Conservation (phyloP, 495 filamentous ascomycete species). For the Penicillium silybi region DNA sequence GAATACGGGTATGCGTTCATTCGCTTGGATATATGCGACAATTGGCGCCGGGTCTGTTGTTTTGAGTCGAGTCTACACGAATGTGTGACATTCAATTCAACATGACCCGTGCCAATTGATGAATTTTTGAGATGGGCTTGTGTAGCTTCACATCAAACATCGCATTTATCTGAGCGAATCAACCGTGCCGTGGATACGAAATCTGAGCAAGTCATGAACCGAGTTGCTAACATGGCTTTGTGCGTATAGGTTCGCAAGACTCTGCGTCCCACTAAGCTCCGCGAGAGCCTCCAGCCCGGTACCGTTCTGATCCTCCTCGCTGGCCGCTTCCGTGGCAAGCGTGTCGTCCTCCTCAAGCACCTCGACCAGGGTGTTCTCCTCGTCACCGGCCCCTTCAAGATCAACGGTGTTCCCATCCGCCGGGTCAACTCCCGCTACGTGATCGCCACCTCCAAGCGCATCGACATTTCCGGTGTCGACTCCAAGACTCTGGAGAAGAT, state of each 20-base stretch:
- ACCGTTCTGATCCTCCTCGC: conserved; percentile 97
- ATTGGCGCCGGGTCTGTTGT: conserved; percentile 21
- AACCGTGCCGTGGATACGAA: background rate
- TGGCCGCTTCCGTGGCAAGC: conserved; percentile 99
- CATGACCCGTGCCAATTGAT: conserved; percentile 7
- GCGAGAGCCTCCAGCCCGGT: conserved; percentile 84
- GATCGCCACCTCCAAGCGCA: conserved; percentile 88
- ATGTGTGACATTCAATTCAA: conserved; percentile 4
- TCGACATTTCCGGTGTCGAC: conserved; percentile 84
- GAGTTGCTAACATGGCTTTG: conserved; percentile 35
- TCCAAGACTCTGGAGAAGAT: conserved; percentile 79
- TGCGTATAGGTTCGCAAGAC: conserved; percentile 84
- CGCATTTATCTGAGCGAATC: conserved; percentile 8
- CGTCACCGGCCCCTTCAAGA: conserved; percentile 98
- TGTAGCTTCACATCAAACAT: conserved; percentile 1
- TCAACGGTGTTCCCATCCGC: conserved; percentile 98
- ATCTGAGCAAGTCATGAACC: conserved; percentile 1
- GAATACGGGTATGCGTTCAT: conserved; percentile 21
- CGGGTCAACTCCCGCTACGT: conserved; percentile 98
- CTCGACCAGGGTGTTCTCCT: conserved; percentile 96
- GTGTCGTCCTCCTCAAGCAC: conserved; percentile 96
- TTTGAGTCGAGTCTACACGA: conserved; percentile 6
- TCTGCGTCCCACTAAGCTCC: conserved; percentile 76
- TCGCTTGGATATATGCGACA: conserved; percentile 33
- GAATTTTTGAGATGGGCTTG: conserved; percentile 4